A percentile compares a stretch with the other conserved stretches of the same genome.
Conservation (phyloP, 805 yeast species). For the Kregervanrija fluxuum region DNA sequence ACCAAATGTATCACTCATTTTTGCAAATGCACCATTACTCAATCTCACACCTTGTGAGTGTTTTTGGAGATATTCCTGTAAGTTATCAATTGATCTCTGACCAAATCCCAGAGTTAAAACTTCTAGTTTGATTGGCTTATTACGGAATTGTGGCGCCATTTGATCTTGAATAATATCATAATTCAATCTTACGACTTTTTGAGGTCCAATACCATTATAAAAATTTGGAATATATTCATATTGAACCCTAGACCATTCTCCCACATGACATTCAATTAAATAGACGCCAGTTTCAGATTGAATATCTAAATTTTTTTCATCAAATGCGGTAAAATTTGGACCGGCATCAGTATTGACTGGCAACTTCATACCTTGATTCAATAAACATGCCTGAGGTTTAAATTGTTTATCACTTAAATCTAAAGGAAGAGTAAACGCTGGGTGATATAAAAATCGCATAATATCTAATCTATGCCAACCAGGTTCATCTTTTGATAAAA, state of each 20-base stretch:
- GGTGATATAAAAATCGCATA: conserved; percentile 73
- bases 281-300: conserved; percentile 62
- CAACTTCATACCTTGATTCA: conserved; percentile 26
- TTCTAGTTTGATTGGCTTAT: conserved; percentile 40
- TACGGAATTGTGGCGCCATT: conserved; percentile 28
- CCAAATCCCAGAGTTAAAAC: conserved; percentile 56
- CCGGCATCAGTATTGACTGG: conserved; percentile 28
- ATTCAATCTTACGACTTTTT: conserved; percentile 40
- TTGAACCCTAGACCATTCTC: conserved; percentile 51
- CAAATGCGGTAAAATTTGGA: conserved; percentile 42
- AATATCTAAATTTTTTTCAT: conserved; percentile 37
- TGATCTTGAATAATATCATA: conserved; percentile 37
- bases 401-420: conserved; percentile 44
- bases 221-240: conserved; percentile 53
- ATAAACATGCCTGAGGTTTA: conserved; percentile 25
- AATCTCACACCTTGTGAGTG: conserved; percentile 14
- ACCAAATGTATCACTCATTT: conserved; percentile 21
- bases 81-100: conserved; percentile 44
- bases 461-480: conserved; percentile 84
- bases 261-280: conserved; percentile 62
- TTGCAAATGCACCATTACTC: conserved; percentile 9
- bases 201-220: conserved; percentile 58
- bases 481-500: conserved; percentile 58
- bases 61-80: conserved; percentile 29
- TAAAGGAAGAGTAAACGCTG: conserved; percentile 62